Conservation (phyloP, 192 early-diverging fungal genomes). For the Backusella luteola region DNA sequence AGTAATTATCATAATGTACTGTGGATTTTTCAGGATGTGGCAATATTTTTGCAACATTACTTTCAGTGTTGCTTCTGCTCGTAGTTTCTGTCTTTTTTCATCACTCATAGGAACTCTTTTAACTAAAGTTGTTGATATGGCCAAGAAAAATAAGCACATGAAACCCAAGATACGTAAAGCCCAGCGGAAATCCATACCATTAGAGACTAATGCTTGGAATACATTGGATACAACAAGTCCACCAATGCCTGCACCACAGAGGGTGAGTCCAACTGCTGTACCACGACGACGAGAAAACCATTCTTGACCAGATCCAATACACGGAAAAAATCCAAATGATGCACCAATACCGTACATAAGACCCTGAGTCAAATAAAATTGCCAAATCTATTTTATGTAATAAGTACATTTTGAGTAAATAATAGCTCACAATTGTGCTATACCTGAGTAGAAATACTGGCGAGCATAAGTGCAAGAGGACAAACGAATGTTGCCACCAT, state of each 20-base stretch:
- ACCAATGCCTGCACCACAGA: conserved; percentile 40
- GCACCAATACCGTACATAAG: conserved; percentile 41
- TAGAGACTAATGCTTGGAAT: conserved; percentile 53
- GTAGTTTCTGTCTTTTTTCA: not conserved
- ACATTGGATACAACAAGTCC: conserved; percentile 52
- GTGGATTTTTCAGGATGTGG: not conserved
- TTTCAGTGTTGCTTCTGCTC: not conserved
- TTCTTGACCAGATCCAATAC: conserved; percentile 35
- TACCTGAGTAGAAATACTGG: conserved; percentile 33
- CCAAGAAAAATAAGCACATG: conserved; percentile 44
- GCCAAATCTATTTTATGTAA: conserved; percentile 44
- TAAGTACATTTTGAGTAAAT: not conserved
- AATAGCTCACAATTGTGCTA: not conserved
- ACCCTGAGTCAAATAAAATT: conserved; percentile 42
- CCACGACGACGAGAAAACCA: conserved; percentile 39
- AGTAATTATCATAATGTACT: not conserved
- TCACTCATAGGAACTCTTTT: not conserved
- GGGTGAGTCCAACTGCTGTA: conserved; percentile 35
- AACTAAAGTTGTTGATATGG: conserved; percentile 24
- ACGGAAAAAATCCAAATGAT: conserved; percentile 40
- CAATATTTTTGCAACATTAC: not conserved
- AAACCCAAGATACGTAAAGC: conserved; percentile 61
- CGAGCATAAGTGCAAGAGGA: conserved; percentile 41
- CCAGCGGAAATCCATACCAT: conserved; percentile 55
- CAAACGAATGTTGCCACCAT: conserved; percentile 46